Conservation (phyloP, 1,284 basidiomycete genomes). For the Ustilago crameri region DNA sequence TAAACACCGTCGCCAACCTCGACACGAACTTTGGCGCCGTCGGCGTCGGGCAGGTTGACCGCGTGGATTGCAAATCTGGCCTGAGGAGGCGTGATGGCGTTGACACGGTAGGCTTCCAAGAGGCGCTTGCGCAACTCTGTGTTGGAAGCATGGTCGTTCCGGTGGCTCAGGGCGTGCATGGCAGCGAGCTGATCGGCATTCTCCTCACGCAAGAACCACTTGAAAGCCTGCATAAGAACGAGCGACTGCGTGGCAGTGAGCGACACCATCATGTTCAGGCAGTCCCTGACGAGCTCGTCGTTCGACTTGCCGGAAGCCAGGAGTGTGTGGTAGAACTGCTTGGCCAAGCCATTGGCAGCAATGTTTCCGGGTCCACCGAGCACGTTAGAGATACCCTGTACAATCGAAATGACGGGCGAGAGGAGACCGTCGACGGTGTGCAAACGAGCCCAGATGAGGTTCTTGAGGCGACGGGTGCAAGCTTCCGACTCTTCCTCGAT, state of each 20-base stretch:
- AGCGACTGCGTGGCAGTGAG: conserved; percentile 43
- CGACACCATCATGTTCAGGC: conserved; percentile 47
- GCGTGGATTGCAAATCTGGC: conserved; percentile 37
- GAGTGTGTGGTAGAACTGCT: conserved; percentile 45
- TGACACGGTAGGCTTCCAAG: conserved; percentile 46
- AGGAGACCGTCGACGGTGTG: conserved; percentile 40
- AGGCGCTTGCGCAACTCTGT: conserved; percentile 36
- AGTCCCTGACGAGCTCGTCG: conserved; percentile 44
- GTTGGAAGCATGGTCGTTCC: conserved; percentile 30
- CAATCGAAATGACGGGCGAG: conserved; percentile 30
- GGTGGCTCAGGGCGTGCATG: conserved; percentile 34
- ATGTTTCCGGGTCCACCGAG: conserved; percentile 51
- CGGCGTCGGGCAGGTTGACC: conserved; percentile 26
- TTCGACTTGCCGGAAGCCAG: conserved; percentile 41
- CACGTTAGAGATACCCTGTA: conserved; percentile 45
- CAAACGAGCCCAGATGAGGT: conserved; percentile 43
- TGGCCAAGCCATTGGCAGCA: conserved; percentile 32
- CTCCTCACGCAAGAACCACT: conserved; percentile 42
- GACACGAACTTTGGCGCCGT: conserved; percentile 27
- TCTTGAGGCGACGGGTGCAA: conserved; percentile 35
- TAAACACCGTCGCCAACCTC: conserved; percentile 42
- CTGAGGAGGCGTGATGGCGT: conserved; percentile 36
- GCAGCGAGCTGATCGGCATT: conserved; percentile 26
- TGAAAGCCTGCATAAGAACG: conserved; percentile 41
- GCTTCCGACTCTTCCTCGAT: conserved; percentile 41